These are phyloP conservation scores for Thelonectria olida DNA, from an alignment of 2,329 filamentous ascomycete species.

Conservation along the genomic window DNA sequence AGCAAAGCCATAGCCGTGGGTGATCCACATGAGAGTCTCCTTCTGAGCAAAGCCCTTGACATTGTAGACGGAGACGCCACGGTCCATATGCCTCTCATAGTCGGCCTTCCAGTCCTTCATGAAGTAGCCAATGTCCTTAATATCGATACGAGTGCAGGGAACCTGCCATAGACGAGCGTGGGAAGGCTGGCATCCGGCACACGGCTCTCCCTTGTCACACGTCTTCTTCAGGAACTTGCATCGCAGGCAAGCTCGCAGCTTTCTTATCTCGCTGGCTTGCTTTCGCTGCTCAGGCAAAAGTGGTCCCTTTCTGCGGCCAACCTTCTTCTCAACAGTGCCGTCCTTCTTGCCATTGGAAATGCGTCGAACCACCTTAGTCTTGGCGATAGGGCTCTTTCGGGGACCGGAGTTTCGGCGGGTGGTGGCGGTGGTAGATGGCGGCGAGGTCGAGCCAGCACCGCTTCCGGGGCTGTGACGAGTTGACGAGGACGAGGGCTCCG, in stretches of 20 bases:
- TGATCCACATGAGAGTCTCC: conserved; percentile 85
- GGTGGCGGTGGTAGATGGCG: conserved; percentile 68
- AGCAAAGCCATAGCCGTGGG: conserved; percentile 93
- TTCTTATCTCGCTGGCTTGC: conserved; percentile 96
- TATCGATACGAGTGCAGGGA: conserved; percentile 96
- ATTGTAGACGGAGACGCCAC: conserved; percentile 91
- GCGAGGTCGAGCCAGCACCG: conserved; percentile 67
- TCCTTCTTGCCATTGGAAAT: conserved; percentile 82
- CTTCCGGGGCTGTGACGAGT: conserved; percentile 69
- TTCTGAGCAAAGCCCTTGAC: conserved; percentile 84
- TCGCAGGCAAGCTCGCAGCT: conserved; percentile 89
- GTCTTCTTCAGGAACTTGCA: conserved; percentile 99
- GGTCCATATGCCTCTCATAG: conserved; percentile 88
- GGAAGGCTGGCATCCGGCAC: conserved; percentile 92
- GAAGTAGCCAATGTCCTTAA: conserved; percentile 98
- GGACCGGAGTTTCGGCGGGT: conserved; percentile 73
- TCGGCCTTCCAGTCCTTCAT: conserved; percentile 99
- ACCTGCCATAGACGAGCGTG: conserved; percentile 97
- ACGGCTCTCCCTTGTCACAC: conserved; percentile 96
- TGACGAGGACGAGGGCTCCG: conserved; percentile 53
- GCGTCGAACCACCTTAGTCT: conserved; percentile 87
- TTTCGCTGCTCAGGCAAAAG: conserved; percentile 93
- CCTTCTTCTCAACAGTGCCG: conserved; percentile 83
- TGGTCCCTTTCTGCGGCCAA: conserved; percentile 88
- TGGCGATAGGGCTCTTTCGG: conserved; percentile 81